Base-by-base conservation (phyloP, 129 eudicot genomes). In the Chrysanthemum makinoi region DNA sequence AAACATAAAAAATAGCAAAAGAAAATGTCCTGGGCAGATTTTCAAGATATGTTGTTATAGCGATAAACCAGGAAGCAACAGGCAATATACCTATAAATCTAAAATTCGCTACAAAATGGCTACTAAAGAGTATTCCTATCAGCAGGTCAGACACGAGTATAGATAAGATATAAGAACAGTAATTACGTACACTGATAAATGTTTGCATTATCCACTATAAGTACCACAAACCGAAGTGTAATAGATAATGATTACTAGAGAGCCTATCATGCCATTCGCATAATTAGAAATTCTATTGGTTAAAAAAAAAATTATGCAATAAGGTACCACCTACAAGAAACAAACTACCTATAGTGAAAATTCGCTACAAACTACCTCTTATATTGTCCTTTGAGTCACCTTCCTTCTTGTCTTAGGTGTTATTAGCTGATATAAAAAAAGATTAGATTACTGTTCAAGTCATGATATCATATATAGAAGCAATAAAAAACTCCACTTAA, bases 341-440 rank as follows among this genome's bases (percentile, higher is more conserved):
- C 19, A 52, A 52, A 52, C 57, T 52, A 4, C 0, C 57, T 3
- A 52, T 13, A 52, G 15, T 30, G 10, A 28, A 28, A 39, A 7
- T 7, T 33, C 98, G 82, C 64, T 94, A 22, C 24, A 22, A 22
- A 22, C 24, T 94, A 78, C 89, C 98, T 62, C 83, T 87, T 43
- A 76, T 77, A 78, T 84, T 90, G 8, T 83, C 87, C 67, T 76
- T 80, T 47, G 49, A 33, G 49, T 77, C 79, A 16, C 65, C 54
- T 76, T 54, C 85, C 69, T 35, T 77, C 59, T 85, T 81, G 73
- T 85, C 95, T 79, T 81, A 83, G 39, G 26, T 43, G 74, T 78
- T 75, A 74, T 68, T 76, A 64, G 77, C 98, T 86, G 67, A 24
- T 51, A 44, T 10, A 39, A 59, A 22, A 47, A 20, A 2, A 33